These are phyloP conservation scores for Syzygium jambos DNA, from an alignment of 345 rosid species.

Conservation along the genomic window DNA sequence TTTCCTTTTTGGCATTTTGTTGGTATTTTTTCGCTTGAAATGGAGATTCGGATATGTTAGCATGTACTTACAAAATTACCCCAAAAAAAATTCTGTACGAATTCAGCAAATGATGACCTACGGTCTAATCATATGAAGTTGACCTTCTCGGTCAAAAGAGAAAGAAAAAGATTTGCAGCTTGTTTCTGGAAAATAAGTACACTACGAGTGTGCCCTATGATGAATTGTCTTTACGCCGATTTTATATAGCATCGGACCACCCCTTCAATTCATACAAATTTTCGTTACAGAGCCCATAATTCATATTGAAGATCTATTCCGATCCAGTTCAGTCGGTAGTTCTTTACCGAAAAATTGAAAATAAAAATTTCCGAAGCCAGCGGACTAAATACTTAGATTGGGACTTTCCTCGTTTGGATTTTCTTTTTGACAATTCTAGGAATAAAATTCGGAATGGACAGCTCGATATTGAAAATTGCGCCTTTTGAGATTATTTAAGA, in stretches of 20 bases:
- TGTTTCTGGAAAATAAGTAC: background rate
- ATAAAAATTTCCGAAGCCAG: background rate
- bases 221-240: background rate
- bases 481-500: background rate
- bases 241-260: background rate
- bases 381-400: background rate
- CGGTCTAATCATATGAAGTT: too few species aligned
- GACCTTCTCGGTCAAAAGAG: too few species aligned
- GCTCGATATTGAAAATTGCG: rapidly evolving
- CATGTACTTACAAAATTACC: background rate
- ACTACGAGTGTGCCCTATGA: background rate
- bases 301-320: background rate
- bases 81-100: too few species aligned
- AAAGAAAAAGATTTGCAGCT: too few species aligned
- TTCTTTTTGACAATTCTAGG: background rate
- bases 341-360: background rate
- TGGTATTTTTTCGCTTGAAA: background rate
- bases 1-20: background rate
- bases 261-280: background rate
- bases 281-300: background rate
- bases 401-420: background rate
- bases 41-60: background rate
- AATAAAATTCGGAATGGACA: background rate
- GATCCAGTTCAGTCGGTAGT: background rate
- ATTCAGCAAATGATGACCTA: too few species aligned